Evolutionary conservation across 345 rosid genomes (phyloP).

Genomic region (Eucalyptus guilfoylei): DNA sequence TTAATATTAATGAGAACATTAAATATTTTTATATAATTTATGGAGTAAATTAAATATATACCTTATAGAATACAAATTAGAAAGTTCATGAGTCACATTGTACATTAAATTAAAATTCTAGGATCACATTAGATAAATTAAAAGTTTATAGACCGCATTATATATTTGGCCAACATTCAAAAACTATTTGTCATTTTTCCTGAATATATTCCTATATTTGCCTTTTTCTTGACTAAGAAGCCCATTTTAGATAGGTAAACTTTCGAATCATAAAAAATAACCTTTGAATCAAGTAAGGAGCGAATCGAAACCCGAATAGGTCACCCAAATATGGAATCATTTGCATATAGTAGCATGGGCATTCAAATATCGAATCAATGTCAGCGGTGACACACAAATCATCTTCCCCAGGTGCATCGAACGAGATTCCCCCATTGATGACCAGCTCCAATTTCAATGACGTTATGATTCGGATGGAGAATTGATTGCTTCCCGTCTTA

Average conservation of each 20-base stretch:
- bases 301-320: not conserved
- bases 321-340: not conserved
- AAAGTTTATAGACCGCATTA: rapidly evolving
- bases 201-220: not conserved
- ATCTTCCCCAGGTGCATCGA: not conserved
- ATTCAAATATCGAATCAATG: not conserved
- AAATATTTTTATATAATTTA: no score
- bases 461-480: not conserved
- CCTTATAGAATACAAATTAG: no score
- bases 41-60: no score
- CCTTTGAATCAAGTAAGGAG: not conserved
- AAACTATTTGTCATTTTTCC: no score
- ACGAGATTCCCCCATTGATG: not conserved
- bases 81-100: not conserved
- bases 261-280: rapidly evolving
- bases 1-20: no score
- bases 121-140: rapidly evolving
- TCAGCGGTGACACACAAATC: not conserved
- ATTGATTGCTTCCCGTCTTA: not conserved
- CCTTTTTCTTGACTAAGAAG: not conserved
- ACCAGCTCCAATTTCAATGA: not conserved
- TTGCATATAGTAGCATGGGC: not conserved
- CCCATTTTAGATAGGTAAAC: not conserved
- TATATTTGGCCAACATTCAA: rapidly evolving
- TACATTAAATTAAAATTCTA: no score